Conservation (phyloP, 2,329 filamentous ascomycete species). For the Sporothrix pallida region DNA sequence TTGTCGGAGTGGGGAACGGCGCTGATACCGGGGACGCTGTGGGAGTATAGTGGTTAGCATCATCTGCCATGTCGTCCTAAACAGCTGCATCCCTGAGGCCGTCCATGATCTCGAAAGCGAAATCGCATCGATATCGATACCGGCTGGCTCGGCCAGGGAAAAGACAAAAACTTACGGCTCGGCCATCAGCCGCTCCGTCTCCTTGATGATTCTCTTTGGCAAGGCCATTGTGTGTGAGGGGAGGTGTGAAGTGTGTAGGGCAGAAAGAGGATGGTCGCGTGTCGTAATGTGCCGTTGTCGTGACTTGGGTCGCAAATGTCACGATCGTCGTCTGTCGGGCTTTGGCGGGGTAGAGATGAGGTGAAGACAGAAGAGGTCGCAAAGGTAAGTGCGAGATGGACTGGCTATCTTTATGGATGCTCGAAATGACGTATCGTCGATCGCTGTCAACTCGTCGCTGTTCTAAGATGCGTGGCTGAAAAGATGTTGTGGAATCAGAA, state of each 20-base stretch:
- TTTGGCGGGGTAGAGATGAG: conserved; percentile 2
- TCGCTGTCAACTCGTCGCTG: neutral
- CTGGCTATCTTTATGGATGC: neutral
- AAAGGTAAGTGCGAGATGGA: neutral
- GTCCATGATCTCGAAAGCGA: too few relatives aligned
- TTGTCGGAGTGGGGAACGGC: conserved; percentile 97
- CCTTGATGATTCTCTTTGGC: conserved; percentile 97
- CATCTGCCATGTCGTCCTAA: too few relatives aligned
- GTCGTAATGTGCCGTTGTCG: neutral
- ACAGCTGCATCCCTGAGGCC: too few relatives aligned
- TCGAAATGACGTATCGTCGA: neutral
- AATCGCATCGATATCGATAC: neutral
- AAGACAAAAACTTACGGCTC: conserved; percentile 83
- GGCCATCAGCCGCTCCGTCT: conserved; percentile 95
- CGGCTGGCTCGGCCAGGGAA: conserved; percentile 6
- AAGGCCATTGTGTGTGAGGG: conserved; percentile 64
- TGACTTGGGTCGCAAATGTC: too few relatives aligned
- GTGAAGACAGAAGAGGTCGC: neutral
- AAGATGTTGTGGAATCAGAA: neutral
- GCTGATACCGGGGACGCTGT: conserved; percentile 91
- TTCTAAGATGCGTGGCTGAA: neutral
- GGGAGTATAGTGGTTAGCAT: neutral
- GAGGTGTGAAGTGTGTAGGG: neutral
- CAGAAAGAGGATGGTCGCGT: neutral
- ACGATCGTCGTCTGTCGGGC: neutral